Base-by-base conservation (phyloP, 108 stramenopile species). In the Discostella stelligeroides region DNA sequence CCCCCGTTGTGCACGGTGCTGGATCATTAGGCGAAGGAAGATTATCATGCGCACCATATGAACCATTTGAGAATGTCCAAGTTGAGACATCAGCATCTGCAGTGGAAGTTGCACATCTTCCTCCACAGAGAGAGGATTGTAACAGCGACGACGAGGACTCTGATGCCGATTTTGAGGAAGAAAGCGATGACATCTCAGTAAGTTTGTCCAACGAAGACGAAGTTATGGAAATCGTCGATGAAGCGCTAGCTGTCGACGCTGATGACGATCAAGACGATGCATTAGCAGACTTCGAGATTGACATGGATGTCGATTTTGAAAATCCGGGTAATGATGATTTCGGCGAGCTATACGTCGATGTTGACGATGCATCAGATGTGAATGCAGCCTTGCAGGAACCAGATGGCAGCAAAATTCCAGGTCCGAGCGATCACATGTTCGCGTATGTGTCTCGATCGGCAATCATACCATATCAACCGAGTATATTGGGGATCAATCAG, bases 401-500 rank as follows among this genome's bases (percentile, higher is more conserved):
- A 0, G 78, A 79, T 51, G 70, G 70, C n/a, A 71, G 64, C 60
- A 66, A 49, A 41, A 79, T 79, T 34, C 41, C 60, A 13, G 65
- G 64, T 29, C 57, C 70, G 0, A 53, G 61, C 48, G 77, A 85
- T 18, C 68, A 55, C 39, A 61, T 68, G 30, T 94, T 91, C 72
- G 87, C 88, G 8, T 62, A 88, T 66, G 86, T 92, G 24, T 88
- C 87, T 28, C 77, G 80, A 49, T 79, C 89, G 46, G 90, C 87
- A 1, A 87, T 94, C 23, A 75, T 92, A 50, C 88, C 90, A 13
- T 88, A 87, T 59, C 93, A 94, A 58, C 76, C 93, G 20, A 90
- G 89, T 66, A 68, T 92, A 42, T 65, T 90, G 29, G 93, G 81
- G 13, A 43, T 75, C n/a, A 72, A 76, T 43, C 25, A 63, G 30